Conservation (phyloP, 2,329 filamentous ascomycete genomes). For the Penicillium thymicola region DNA sequence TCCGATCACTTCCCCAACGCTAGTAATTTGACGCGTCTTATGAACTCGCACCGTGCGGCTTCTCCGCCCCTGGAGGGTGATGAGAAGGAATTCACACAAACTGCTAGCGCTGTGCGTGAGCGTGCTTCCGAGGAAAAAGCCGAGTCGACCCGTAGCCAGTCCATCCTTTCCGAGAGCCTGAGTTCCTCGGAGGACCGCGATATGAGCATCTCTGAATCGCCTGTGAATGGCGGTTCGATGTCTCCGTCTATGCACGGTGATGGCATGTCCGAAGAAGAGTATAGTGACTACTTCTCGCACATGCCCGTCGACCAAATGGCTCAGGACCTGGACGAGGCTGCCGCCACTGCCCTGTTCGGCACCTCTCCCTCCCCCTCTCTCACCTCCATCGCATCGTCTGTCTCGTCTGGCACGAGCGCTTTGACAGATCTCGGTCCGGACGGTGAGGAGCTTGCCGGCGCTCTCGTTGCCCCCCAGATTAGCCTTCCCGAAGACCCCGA, state of each 20-base stretch:
- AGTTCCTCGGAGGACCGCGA: slow-evolving; percentile 28
- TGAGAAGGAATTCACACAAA: slow-evolving; percentile 95
- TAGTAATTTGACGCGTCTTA: slow-evolving; percentile 56
- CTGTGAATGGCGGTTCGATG: slow-evolving; percentile 32
- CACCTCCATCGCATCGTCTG: slow-evolving; percentile 40
- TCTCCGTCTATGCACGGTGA: slow-evolving; percentile 30
- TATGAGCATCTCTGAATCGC: slow-evolving; percentile 29
- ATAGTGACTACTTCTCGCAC: slow-evolving; percentile 37
- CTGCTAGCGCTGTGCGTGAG: slow-evolving; percentile 75
- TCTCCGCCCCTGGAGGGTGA: slow-evolving; percentile 90
- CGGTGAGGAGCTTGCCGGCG: slow-evolving; percentile 21
- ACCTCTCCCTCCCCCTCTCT: slow-evolving; percentile 44
- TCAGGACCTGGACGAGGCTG: slow-evolving; percentile 34
- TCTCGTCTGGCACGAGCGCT: slow-evolving; percentile 42
- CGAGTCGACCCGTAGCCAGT: slow-evolving; percentile 29
- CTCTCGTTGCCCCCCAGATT: slow-evolving; percentile 28
- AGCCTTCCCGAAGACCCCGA: slow-evolving; percentile 30
- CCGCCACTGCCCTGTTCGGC: slow-evolving; percentile 37
- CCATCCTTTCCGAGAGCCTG: slow-evolving; percentile 46
- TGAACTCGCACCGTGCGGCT: slow-evolving; percentile 66
- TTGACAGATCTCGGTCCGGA: slow-evolving; percentile 33
- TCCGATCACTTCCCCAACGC: slow-evolving; percentile 52
- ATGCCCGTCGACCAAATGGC: slow-evolving; percentile 24
- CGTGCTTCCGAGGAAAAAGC: slow-evolving; percentile 44
- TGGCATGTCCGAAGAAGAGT: slow-evolving; percentile 31